Base-by-base conservation (phyloP, 2,329 filamentous ascomycete genomes). In the Biscogniauxia mediterranea region DNA sequence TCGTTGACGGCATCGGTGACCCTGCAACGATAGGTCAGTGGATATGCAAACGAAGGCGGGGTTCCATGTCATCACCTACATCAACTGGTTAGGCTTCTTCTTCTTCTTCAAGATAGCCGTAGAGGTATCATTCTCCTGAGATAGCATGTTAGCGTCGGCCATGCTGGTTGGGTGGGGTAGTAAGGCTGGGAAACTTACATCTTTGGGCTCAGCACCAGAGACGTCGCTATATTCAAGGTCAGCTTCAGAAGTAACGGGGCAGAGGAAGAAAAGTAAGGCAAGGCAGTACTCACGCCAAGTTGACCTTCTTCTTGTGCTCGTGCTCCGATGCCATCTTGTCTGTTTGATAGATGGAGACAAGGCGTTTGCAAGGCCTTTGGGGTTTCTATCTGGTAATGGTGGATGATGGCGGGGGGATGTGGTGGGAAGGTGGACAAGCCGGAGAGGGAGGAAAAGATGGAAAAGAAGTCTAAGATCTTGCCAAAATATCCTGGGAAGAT, bases 41-140 rank as follows among this genome's bases (percentile, higher is more conserved):
- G 42, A 57, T 28, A 52, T 49, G 6, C 23, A 23, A 19, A 19
- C 19, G 50, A 17, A 21, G 50, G 50, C 19, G 7, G 19, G 23
- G 26, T 32, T 32, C 28, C 46, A 23, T 55, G 53, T 57, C 42
- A 25, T 67, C 70, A 78, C 89, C 78, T 84, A 96, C 93, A 99
- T 96, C 78, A 99, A 81, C 75, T 94, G 96, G 81, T 99, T 99
- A 72, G 93, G 93, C 92, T 99, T 99, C 93, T 99, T 99, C 90
- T 99, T 99, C 87, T 98, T 98, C 85, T 97, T 98, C 74, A 99
- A 87, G 72, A 99, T 99, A 70, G 95, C 95, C 53, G 95, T 99
- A 57, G 95, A 88, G 65, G 89, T 92, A 76, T 97, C 95, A 77
- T 97, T 91, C 73, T 92, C 89, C 89, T 96, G 73, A 62, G 66